Conservation (phyloP, 2,329 filamentous ascomycete species). For the Pseudophaeomoniella oleicola region DNA sequence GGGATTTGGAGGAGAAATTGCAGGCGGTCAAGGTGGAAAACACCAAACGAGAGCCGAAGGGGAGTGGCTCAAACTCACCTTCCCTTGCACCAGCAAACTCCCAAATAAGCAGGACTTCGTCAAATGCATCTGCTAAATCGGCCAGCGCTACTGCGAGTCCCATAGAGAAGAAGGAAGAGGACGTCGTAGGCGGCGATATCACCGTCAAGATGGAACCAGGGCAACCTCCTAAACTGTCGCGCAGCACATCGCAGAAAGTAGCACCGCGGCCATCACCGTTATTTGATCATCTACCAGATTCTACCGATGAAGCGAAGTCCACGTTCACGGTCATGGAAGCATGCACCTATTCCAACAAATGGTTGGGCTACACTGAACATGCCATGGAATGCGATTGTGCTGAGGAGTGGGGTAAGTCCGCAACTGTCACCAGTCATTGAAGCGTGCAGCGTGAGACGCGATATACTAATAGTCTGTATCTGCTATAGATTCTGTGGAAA, state of each 20-base stretch:
- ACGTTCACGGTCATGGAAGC: constrained; percentile 70
- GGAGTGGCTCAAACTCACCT: constrained; percentile 8
- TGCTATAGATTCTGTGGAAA: constrained; percentile 31
- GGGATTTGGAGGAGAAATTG: constrained; percentile 7
- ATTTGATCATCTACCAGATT: constrained; percentile 63
- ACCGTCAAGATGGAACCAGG: constrained; percentile 44
- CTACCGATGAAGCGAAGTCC: constrained; percentile 58
- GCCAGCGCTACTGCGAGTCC: constrained; percentile 5
- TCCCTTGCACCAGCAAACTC: constrained; percentile 5
- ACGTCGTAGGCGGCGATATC: constrained; percentile 45
- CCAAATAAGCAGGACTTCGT: constrained; percentile 10
- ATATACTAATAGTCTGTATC: constrained; percentile 2
- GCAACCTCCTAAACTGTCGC: constrained; percentile 55
- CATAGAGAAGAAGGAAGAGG: constrained; percentile 23
- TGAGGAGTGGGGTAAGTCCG: constrained; percentile 77
- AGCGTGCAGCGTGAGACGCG: too few relatives aligned
- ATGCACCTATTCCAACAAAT: constrained; percentile 84
- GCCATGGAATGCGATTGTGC: constrained; percentile 90
- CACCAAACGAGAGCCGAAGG: constrained; percentile 9
- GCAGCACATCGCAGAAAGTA: constrained; percentile 59
- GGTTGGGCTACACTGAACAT: constrained; percentile 80
- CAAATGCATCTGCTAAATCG: constrained; percentile 7
- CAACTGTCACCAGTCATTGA: constrained; percentile 1
- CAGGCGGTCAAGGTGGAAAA: background rate
- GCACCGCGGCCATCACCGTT: constrained; percentile 48